phyloP scores from a whole-genome alignment of 495 filamentous ascomycete species.

The Hypomontagnella monticulosa region DNA sequence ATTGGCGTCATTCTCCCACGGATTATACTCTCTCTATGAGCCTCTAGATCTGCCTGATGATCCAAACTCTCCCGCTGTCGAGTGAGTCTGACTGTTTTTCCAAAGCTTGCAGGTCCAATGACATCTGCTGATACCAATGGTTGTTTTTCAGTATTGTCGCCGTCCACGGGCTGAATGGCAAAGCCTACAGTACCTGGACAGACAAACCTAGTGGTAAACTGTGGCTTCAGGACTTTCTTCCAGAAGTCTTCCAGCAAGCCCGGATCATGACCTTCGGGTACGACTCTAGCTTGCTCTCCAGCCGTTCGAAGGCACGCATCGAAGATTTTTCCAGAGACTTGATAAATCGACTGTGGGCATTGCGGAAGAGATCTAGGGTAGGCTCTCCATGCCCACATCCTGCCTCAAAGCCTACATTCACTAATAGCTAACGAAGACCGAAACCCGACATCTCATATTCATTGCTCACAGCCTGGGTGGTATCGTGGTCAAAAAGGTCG shows the following conservation, averaged over 20 bases:
- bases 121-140: too few species aligned
- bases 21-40: too few species aligned
- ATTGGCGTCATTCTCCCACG: too few species aligned
- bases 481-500: conserved; percentile 3
- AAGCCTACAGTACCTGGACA: not conserved
- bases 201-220: not conserved
- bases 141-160: not conserved
- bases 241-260: not conserved
- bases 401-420: not conserved
- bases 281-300: not conserved
- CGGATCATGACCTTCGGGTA: conserved; percentile 2
- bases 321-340: conserved; percentile 2
- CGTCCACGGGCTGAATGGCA: not conserved
- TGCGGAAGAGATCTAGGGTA: not conserved
- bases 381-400: too few species aligned
- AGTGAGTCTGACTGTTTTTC: too few species aligned
- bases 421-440: not conserved
- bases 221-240: not conserved
- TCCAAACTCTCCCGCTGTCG: too few species aligned
- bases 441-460: not conserved
- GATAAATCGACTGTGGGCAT: not conserved
- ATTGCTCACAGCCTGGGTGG: not conserved
- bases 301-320: not conserved
- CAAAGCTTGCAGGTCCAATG: too few species aligned
- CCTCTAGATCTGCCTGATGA: too few species aligned